Base-by-base conservation (phyloP, 352 stramenopile genomes). In the Phytophthora sp. region DNA sequence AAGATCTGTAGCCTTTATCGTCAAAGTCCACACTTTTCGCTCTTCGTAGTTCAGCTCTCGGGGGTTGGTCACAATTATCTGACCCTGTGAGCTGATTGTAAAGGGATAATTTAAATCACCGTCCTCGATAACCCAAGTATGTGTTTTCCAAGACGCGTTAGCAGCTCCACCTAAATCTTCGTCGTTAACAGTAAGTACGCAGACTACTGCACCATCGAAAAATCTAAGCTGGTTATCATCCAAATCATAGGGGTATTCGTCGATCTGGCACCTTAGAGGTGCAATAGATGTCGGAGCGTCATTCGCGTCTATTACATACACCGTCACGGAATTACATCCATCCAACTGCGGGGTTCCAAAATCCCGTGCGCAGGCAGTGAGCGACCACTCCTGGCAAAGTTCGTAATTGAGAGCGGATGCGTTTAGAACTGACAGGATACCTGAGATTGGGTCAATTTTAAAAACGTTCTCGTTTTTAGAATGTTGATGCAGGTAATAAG, bases 161-260 rank as follows among this genome's bases (percentile, higher is more conserved):
- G 8, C 12, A 5, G 35, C 24, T 30, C 27, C 35, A 39, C 30
- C 54, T 41, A 3, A 13, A 21, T 73, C 65, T 57, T 69, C 52
- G 8, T 73, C 65, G 7, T 46, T 12, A 30, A 69, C 42, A 0
- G 58, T 51, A 30, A 73, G 65, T 4, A 39, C 62, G 26, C 65
- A 73, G 1, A 69, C 53, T 32, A 43, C 23, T 0, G 12, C 20
- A 11, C 58, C 65, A 53, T 61, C 32, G 10, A 64, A 20, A 30
- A 45, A 24, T 17, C 26, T 17, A 2, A 65, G 10, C 51, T 73
- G 58, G 20, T 49, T 5, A 17, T 58, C 17, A 20, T 52, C 37
- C n/a, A 66, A 66, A 50, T 69, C 48, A 17, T 73, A 69, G 1
- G 61, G 23, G 43, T 43, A 44, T 9, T 73, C 65, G 1, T 66